Evolutionary conservation across 1,139 yeast species (phyloP).

Genomic region (Candida glucosophila): DNA sequence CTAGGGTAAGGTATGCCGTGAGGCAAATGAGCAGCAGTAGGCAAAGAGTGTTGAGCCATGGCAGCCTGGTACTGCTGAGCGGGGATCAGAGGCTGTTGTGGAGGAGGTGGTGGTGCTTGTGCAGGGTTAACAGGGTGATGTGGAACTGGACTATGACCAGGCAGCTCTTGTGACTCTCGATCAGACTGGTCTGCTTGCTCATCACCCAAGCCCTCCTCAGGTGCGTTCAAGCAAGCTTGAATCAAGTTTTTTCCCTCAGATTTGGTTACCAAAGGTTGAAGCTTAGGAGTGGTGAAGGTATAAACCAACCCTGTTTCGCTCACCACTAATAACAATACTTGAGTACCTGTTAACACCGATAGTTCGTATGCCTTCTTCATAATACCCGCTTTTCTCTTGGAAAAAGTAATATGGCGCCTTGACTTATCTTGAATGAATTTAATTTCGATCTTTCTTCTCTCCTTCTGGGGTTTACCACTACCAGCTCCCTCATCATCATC

Average conservation of each 20-base stretch:
- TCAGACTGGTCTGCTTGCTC: slow-evolving; percentile 60
- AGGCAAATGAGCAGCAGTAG: slow-evolving; percentile 41
- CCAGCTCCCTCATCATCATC: slow-evolving; percentile 67
- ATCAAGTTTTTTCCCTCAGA: slow-evolving; percentile 94
- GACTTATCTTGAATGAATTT: slow-evolving; percentile 96
- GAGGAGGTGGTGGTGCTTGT: slow-evolving; percentile 14
- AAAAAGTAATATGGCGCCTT: slow-evolving; percentile 93
- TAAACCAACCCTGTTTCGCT: slow-evolving; percentile 96
- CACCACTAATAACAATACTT: slow-evolving; percentile 85
- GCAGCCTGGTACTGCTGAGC: slow-evolving; percentile 14
- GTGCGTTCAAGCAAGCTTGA: slow-evolving; percentile 95
- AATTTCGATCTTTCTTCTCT: slow-evolving; percentile 94
- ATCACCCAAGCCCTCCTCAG: slow-evolving; percentile 59
- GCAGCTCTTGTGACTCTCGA: slow-evolving; percentile 31
- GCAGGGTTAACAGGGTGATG: slow-evolving; percentile 14
- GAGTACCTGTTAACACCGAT: slow-evolving; percentile 93
- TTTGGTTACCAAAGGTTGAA: slow-evolving; percentile 94
- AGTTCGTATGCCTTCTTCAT: slow-evolving; percentile 98
- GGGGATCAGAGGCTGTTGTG: too few relatives aligned
- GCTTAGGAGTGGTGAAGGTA: slow-evolving; percentile 96
- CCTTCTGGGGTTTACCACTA: slow-evolving; percentile 53
- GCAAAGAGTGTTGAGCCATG: slow-evolving; percentile 31
- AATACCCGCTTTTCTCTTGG: slow-evolving; percentile 96
- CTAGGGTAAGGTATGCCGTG: slow-evolving; percentile 38
- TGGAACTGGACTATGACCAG: slow-evolving; percentile 30